Evolutionary conservation across 164 flowering plant genomes (phyloP).

Genomic region (Vitis labrusca): DNA sequence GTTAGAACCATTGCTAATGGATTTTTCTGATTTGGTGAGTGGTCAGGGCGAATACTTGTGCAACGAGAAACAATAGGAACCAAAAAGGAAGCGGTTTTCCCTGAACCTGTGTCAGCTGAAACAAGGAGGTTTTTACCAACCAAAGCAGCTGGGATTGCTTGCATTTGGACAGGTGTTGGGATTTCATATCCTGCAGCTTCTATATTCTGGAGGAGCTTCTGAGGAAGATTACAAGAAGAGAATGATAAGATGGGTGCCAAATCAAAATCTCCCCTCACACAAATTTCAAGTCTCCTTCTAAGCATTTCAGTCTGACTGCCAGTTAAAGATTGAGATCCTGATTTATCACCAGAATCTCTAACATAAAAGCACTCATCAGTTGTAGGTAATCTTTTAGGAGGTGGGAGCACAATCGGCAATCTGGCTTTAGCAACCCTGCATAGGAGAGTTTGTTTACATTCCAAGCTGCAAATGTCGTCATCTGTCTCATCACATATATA

Average conservation of each 20-base stretch:
- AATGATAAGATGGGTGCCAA: conserved; percentile 68
- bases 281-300: conserved; percentile 59
- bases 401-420: conserved; percentile 17
- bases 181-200: conserved; percentile 73
- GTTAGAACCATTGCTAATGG: conserved; percentile 79
- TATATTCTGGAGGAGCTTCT: conserved; percentile 67
- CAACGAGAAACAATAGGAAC: conserved; percentile 73
- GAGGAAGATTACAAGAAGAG: conserved; percentile 57
- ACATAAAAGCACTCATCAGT: conserved; percentile 86
- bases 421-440: conserved; percentile 34
- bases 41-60: conserved; percentile 27
- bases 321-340: conserved; percentile 17
- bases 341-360: conserved; percentile 35
- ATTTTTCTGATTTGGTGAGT: conserved; percentile 27
- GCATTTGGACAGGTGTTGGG: conserved; percentile 97
- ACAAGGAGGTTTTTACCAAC: conserved; percentile 75
- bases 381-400: conserved; percentile 44
- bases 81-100: conserved; percentile 85
- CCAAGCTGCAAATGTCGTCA: conserved; percentile 88
- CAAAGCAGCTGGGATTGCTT: conserved; percentile 86
- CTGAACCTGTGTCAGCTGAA: conserved; percentile 90
- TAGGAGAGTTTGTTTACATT: conserved; percentile 63
- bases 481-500: conserved; percentile 92
- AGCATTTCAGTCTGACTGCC: conserved; percentile 43
- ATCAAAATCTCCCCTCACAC: conserved; percentile 53